Conservation (phyloP, 2,329 filamentous ascomycete species). For the Fusarium sp. region DNA sequence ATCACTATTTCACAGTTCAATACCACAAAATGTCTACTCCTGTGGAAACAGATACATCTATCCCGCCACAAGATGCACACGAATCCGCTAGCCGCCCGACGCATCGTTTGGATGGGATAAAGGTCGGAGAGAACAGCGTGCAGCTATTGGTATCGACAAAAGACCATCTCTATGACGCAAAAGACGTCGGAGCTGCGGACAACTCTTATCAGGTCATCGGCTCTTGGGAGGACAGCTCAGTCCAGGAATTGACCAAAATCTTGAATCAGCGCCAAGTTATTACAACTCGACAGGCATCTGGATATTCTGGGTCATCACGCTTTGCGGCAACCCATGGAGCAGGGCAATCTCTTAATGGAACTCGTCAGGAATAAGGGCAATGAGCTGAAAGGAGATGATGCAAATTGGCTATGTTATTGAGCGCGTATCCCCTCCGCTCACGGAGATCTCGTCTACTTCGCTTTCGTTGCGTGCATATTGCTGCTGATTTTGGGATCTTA, state of each 20-base stretch:
- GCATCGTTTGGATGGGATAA: constrained; percentile 6
- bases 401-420: constrained; percentile 3
- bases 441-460: neutral
- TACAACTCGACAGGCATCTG: neutral
- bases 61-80: neutral
- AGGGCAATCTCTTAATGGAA: constrained; percentile 1
- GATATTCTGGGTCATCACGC: neutral
- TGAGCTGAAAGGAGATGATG: neutral
- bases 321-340: constrained; percentile 10
- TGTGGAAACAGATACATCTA: neutral
- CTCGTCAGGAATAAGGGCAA: neutral
- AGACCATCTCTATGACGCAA: constrained; percentile 38
- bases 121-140: constrained; percentile 31
- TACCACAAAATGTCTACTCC: neutral
- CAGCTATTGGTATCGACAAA: constrained; percentile 40
- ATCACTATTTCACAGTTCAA: neutral
- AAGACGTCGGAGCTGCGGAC: constrained; percentile 17
- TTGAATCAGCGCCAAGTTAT: constrained; percentile 8
- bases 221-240: constrained; percentile 21
- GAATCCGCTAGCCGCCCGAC: constrained; percentile 2
- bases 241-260: constrained; percentile 12
- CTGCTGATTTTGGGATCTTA: constrained; percentile 7
- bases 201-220: constrained; percentile 38
- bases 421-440: neutral
- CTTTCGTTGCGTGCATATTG: neutral